Conservation (phyloP, 345 rosid species). For the Moricandia moricandioides region DNA sequence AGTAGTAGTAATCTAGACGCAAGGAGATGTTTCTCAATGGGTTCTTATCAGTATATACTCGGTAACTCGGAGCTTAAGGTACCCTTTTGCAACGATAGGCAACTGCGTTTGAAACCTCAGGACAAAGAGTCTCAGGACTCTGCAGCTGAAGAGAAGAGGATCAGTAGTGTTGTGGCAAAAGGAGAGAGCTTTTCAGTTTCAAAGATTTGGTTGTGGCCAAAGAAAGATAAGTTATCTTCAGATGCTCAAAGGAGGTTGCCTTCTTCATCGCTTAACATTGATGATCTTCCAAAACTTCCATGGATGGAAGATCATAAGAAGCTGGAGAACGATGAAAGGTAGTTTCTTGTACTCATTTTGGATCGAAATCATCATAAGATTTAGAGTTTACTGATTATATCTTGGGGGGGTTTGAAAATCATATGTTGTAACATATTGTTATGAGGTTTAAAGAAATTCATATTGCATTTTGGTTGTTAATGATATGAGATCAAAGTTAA, state of each 20-base stretch:
- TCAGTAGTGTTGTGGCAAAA: slow-evolving; percentile 54
- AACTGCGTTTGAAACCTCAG: slow-evolving; percentile 5
- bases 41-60: slow-evolving; percentile 78
- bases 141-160: slow-evolving; percentile 56
- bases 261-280: slow-evolving; percentile 55
- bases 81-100: slow-evolving; percentile 39
- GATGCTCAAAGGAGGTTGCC: slow-evolving; percentile 48
- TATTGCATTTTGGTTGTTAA: slow-evolving; percentile 6
- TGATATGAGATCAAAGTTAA: slow-evolving; percentile 17
- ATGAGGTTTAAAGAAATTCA: neutral
- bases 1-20: slow-evolving; percentile 83
- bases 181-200: slow-evolving; percentile 85
- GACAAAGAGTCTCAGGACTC: slow-evolving; percentile 38
- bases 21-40: slow-evolving; percentile 85
- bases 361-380: neutral
- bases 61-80: slow-evolving; percentile 65
- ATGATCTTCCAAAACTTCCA: slow-evolving; percentile 59
- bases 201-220: slow-evolving; percentile 90
- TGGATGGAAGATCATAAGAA: slow-evolving; percentile 57
- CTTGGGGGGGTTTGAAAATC: slow-evolving; percentile 7
- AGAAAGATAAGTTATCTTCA: slow-evolving; percentile 59
- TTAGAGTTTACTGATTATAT: slow-evolving; percentile 22
- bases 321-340: slow-evolving; percentile 38
- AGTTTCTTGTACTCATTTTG: slow-evolving; percentile 12
- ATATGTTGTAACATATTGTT: slow-evolving; percentile 34